These are phyloP conservation scores for Plasmodium relictum DNA, from an alignment of 169 alveolate species.

Conservation along the genomic window DNA sequence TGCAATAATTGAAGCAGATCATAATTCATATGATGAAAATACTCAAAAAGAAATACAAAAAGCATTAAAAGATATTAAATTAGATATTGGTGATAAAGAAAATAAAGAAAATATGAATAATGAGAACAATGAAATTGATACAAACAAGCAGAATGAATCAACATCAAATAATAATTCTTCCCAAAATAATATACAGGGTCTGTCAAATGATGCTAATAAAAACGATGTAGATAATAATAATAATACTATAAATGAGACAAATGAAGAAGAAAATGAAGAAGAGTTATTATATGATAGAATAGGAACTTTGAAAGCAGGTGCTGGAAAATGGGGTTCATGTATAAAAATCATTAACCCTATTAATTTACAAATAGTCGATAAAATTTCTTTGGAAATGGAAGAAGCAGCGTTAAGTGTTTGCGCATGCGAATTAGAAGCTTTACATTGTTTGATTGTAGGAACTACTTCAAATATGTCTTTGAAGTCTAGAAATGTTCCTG, in stretches of 20 bases:
- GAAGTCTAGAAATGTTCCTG: slow-evolving; percentile 57
- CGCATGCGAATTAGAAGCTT: slow-evolving; percentile 90
- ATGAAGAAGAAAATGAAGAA: slow-evolving; percentile 78
- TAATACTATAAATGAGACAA: slow-evolving; percentile 47
- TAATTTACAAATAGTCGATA: slow-evolving; percentile 87
- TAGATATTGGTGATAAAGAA: slow-evolving; percentile 50
- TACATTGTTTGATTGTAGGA: slow-evolving; percentile 94
- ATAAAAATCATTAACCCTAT: slow-evolving; percentile 91
- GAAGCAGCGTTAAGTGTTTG: slow-evolving; percentile 95
- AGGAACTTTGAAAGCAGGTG: slow-evolving; percentile 94
- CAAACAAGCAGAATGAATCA: neutral
- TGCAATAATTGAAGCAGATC: slow-evolving; percentile 93
- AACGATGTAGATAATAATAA: neutral
- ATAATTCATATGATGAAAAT: slow-evolving; percentile 90
- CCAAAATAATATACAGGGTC: slow-evolving; percentile 3
- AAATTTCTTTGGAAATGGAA: slow-evolving; percentile 93
- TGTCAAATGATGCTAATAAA: neutral
- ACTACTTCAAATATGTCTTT: slow-evolving; percentile 87
- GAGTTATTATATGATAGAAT: slow-evolving; percentile 81
- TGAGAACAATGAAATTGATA: neutral
- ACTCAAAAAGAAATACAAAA: slow-evolving; percentile 85
- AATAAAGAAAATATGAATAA: neutral
- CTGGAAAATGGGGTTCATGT: slow-evolving; percentile 96
- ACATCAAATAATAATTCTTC: neutral
- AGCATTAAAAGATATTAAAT: slow-evolving; percentile 80